phyloP scores from a whole-genome alignment of 2,329 filamentous ascomycete genomes.

The Whalleya microplaca region DNA sequence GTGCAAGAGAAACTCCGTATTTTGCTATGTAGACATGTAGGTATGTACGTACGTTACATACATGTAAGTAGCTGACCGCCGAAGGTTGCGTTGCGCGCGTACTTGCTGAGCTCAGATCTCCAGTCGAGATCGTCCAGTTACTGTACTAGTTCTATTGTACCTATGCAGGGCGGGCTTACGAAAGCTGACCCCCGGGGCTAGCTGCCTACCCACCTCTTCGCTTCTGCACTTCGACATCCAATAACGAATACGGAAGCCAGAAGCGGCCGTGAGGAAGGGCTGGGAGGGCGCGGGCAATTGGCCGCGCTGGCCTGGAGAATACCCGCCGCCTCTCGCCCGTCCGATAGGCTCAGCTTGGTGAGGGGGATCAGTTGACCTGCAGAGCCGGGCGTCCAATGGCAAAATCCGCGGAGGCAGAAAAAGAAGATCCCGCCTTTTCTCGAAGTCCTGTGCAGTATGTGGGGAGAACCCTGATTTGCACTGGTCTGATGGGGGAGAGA shows the following conservation, averaged over 20 bases:
- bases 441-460: background rate
- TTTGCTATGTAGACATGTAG: background rate
- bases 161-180: background rate
- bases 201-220: background rate
- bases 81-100: background rate
- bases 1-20: no score
- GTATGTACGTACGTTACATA: background rate
- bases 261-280: no score
- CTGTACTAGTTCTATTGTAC: background rate
- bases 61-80: background rate
- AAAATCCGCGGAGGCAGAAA: background rate
- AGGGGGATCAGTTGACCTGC: background rate
- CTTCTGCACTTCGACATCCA: background rate
- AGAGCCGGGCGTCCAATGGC: background rate
- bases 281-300: no score
- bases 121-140: background rate
- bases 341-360: background rate
- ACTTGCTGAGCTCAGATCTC: background rate
- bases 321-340: background rate
- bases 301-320: background rate
- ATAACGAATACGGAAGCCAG: background rate
- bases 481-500: background rate
- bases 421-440: background rate
- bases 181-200: background rate
- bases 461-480: background rate